Percentiles rank a stretch among this genome's conserved stretches.
Conservation (phyloP, 2,329 filamentous ascomycete genomes). For the Seiridium cupressi region DNA sequence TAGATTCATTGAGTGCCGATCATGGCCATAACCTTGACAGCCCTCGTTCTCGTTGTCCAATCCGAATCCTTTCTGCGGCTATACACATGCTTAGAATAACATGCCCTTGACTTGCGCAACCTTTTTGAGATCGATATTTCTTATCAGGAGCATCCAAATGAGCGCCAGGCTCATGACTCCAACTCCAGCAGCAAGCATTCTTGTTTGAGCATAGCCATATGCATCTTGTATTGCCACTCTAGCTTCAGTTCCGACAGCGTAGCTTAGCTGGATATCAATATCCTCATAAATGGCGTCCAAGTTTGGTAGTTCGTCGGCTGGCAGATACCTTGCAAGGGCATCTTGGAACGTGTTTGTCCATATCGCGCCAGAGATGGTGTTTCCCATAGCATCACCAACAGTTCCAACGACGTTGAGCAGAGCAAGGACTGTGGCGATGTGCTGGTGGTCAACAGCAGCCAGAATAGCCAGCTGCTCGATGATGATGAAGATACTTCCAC, state of each 20-base stretch:
- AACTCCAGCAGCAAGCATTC: neutral
- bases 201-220: conserved; percentile 49
- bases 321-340: conserved; percentile 46
- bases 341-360: conserved; percentile 55
- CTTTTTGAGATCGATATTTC: neutral
- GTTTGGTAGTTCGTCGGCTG: conserved; percentile 35
- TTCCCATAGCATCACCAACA: conserved; percentile 55
- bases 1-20: no score
- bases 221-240: conserved; percentile 53
- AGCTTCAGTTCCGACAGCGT: conserved; percentile 43
- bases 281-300: conserved; percentile 46
- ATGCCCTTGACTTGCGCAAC: neutral
- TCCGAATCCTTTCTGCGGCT: no score
- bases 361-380: conserved; percentile 57
- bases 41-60: no score
- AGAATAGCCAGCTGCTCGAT: conserved; percentile 55
- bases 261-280: conserved; percentile 45
- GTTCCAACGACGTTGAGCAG: conserved; percentile 53
- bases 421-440: conserved; percentile 54
- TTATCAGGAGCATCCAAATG: neutral
- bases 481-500: conserved; percentile 55
- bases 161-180: neutral
- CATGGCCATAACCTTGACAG: no score
- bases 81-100: neutral
- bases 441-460: conserved; percentile 52